These are phyloP conservation scores for Didymella pinodella DNA, from an alignment of 2,329 filamentous ascomycete genomes.

Conservation along the genomic window DNA sequence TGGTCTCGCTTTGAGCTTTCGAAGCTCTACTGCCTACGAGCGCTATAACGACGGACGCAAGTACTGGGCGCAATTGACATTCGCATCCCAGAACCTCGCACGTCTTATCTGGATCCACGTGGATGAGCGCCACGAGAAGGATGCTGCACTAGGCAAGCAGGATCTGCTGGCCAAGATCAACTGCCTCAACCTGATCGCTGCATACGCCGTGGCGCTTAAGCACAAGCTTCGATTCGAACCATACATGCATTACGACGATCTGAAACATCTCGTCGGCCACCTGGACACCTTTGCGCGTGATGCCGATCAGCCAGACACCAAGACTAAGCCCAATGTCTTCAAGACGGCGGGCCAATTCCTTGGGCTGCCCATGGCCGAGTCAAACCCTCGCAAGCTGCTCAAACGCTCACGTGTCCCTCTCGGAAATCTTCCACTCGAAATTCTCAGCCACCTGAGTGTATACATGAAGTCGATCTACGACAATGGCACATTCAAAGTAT, in stretches of 20 bases:
- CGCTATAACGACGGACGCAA: constrained; percentile 67
- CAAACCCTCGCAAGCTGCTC: constrained; percentile 77
- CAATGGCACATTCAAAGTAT: constrained; percentile 63
- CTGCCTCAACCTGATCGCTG: constrained; percentile 75
- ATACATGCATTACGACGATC: constrained; percentile 76
- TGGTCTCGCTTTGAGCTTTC: constrained; percentile 76
- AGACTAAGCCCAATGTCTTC: constrained; percentile 49
- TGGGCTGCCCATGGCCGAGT: constrained; percentile 75
- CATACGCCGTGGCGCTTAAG: constrained; percentile 79
- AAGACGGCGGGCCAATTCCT: constrained; percentile 75
- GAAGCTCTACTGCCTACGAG: constrained; percentile 79
- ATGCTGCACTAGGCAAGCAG: constrained; percentile 63
- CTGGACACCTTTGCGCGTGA: constrained; percentile 75
- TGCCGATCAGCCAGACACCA: constrained; percentile 45
- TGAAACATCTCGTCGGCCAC: constrained; percentile 72
- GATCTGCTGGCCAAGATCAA: constrained; percentile 72
- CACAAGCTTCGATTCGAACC: constrained; percentile 87
- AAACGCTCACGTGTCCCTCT: constrained; percentile 75
- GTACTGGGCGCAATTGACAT: constrained; percentile 67
- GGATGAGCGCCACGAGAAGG: constrained; percentile 61
- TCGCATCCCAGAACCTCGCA: constrained; percentile 64
- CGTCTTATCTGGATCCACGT: constrained; percentile 89
- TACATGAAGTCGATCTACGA: constrained; percentile 69
- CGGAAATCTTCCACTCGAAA: constrained; percentile 82
- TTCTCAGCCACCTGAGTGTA: constrained; percentile 73